Evolutionary conservation across 768 basidiomycete genomes (phyloP).

Genomic region (Scleroderma citrinum): DNA sequence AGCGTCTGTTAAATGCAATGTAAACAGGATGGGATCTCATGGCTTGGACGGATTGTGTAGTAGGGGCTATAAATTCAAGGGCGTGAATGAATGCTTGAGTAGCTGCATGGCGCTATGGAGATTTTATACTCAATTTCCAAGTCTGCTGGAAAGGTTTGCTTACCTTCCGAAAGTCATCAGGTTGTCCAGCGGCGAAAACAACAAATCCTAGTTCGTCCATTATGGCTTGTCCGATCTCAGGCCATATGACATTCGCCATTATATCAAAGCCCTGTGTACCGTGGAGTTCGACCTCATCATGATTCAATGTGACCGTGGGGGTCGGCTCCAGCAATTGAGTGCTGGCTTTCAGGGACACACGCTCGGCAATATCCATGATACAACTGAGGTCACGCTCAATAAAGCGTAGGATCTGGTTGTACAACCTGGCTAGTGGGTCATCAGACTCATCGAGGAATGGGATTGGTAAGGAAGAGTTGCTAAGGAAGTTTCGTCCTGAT

Average conservation of each 20-base stretch:
- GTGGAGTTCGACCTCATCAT: constrained; percentile 4
- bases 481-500: constrained; percentile 36
- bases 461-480: constrained; percentile 30
- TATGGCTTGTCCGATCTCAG: constrained; percentile 72
- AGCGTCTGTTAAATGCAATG: constrained; percentile 69
- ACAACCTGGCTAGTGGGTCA: constrained; percentile 68
- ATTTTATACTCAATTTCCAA: constrained; percentile 1
- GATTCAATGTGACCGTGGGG: constrained; percentile 1
- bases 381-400: constrained; percentile 67
- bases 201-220: constrained; percentile 77
- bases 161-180: constrained; percentile 86
- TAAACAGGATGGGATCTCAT: constrained; percentile 74
- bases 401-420: constrained; percentile 77
- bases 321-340: constrained; percentile 17
- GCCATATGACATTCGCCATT: constrained; percentile 85
- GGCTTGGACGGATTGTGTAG: constrained; percentile 56
- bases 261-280: constrained; percentile 61
- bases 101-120: constrained; percentile 70
- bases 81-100: constrained; percentile 78
- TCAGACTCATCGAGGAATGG: constrained; percentile 61
- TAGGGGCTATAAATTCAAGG: constrained; percentile 79
- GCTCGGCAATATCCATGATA: constrained; percentile 75
- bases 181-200: constrained; percentile 89
- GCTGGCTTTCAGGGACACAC: constrained; percentile 46
- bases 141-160: constrained; percentile 12